A percentile compares a stretch with the other conserved stretches of the same genome.
These are phyloP conservation scores for Suhomyces ambrosiae DNA, from an alignment of 1,139 yeast species.

Conservation along the genomic window DNA sequence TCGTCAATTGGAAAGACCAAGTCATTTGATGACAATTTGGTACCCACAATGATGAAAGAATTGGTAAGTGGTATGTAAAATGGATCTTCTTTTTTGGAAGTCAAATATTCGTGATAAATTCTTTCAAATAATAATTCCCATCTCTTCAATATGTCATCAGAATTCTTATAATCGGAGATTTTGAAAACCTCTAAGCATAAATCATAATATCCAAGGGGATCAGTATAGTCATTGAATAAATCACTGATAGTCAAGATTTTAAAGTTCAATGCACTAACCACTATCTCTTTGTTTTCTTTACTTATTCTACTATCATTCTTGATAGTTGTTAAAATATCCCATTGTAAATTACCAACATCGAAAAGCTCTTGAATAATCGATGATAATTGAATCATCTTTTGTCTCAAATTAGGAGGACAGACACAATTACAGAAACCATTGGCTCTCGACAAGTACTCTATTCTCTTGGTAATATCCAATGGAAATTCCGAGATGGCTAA, in stretches of 20 bases:
- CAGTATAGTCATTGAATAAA: slow-evolving; percentile 82
- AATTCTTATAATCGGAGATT: slow-evolving; percentile 76
- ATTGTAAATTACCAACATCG: slow-evolving; percentile 87
- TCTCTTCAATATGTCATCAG: slow-evolving; percentile 69
- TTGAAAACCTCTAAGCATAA: slow-evolving; percentile 77
- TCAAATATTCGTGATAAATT: slow-evolving; percentile 37
- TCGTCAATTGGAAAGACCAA: slow-evolving; percentile 80
- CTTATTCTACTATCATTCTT: slow-evolving; percentile 60
- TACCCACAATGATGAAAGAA: slow-evolving; percentile 46
- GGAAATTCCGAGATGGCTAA: slow-evolving; percentile 76
- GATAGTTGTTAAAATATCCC: slow-evolving; percentile 69
- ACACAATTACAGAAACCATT: slow-evolving; percentile 89
- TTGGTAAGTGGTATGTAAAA: slow-evolving; percentile 37
- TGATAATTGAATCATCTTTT: slow-evolving; percentile 71
- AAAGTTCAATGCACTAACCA: slow-evolving; percentile 59
- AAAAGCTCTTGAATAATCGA: slow-evolving; percentile 75
- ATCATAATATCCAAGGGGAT: slow-evolving; percentile 85
- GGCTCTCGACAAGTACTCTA: slow-evolving; percentile 88
- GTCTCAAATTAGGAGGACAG: slow-evolving; percentile 77
- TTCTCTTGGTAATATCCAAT: slow-evolving; percentile 68
- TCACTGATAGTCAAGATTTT: slow-evolving; percentile 73
- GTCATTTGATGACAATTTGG: slow-evolving; percentile 54
- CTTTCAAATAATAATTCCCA: slow-evolving; percentile 68
- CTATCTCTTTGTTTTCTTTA: slow-evolving; percentile 46
- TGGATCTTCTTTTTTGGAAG: slow-evolving; percentile 37